Evolutionary conservation across 805 yeast species (phyloP), one percentile per base, ranked within the genome.

Genomic region (Metschnikowia borealis): DNA sequence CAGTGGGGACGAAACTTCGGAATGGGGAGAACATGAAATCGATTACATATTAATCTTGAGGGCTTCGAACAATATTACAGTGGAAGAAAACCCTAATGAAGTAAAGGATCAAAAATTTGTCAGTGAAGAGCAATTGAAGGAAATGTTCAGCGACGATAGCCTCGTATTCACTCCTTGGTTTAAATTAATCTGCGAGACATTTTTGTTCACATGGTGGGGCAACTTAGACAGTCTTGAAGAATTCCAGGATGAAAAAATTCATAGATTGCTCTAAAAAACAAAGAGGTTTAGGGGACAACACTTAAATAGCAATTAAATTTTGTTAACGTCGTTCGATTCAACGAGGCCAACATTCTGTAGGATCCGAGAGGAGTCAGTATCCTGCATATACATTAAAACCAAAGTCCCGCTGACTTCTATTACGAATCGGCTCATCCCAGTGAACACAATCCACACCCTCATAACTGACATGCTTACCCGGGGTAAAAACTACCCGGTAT

Each of bases 21-120:
- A 80, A 48, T 92, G 98, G 98, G 98, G 98, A 41, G 99, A 92
- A 66, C 99, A 92, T 63, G 99, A 92, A 70, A 86, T 94, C 57
- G 99, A 94, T 70, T 94, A 94, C 69, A 94, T 94, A 57, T 77
- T 94, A 62, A 83, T 94, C 52, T 84, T 86, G 61, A 79, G 75
- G 60, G 72, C 90, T 18, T 68, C 71, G 48, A 74, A 80, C 38
- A 65, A 70, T 44, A 69, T 83, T 42, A 63, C 70, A 11, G 81
- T 86, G 38, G 85, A 85, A 59, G 79, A 83, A 29, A 94, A 91
- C 64, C 58, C 53, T 40, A 73, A 73, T 54, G 99, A 94, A 67
- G 96, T 92, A 45, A 83, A 83, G 63, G 97, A 87, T 64, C 70
- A 73, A 61, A 80, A 75, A 61, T 94, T 87, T 70, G 98, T 94